Evolutionary conservation across 2,329 filamentous ascomycete species (phyloP), one percentile per base, ranked within the genome.

Genomic region (Amesomyces nigricolor): DNA sequence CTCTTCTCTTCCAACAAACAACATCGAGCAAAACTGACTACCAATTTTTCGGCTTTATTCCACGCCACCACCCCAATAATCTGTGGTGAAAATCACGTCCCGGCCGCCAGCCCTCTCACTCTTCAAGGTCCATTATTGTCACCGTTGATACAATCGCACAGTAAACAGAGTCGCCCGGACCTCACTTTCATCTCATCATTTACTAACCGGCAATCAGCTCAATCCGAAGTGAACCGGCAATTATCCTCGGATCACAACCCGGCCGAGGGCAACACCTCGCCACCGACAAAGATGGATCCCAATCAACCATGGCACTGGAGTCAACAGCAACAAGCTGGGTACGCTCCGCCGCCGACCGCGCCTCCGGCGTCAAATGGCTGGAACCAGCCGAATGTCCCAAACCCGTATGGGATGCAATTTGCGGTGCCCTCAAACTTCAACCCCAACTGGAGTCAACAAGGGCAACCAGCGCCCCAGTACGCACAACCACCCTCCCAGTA

Each of bases 251-350:
- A 19, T 35, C 44, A 47, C 7, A 16, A 30, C 8, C 7, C 17
- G 14, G 38, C 19, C 9, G n/a, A 7, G 22, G 8, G 9, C 32
- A 35, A 10, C 32, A 8, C 17, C 8, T 32, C 14, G 2, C 2
- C 19, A 3, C 5, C 38, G 1, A 9, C 48, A 2, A 39, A 38
- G 3, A 56, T 56, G 54, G 45, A 51, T 32, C 49, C 10, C 5
- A 45, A 49, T 29, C 49, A 51, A n/a, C 32, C 30, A 16, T 52
- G 54, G 54, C 13, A 22, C 13, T 47, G 53, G 53, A 10, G 26
- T 45, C 54, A 39, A 11, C 49, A 38, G 9, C 30, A 11, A 4
- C 30, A 30, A 11, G 38, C n/a, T 14, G 54, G 32, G 9, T 45
- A 52, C 13, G 3, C n/a, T 10, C 44, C 44, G 8, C 38, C 44